Percentiles rank a stretch among this genome's conserved stretches.
Conservation (phyloP, 1,284 basidiomycete species). For the Sanghuangporus weigelae region DNA sequence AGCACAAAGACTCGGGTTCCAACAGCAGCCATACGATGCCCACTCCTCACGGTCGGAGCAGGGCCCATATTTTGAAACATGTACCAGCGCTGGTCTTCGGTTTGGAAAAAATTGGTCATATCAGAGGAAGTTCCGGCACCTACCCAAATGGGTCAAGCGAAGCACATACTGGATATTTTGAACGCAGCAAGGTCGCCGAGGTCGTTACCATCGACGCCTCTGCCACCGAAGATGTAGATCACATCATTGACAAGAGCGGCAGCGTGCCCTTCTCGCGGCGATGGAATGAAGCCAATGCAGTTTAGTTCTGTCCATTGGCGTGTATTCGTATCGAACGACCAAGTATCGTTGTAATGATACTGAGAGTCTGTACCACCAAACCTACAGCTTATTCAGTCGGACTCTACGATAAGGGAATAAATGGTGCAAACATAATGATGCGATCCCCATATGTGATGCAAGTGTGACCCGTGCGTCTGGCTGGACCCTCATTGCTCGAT, state of each 20-base stretch:
- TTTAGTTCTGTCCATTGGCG: constrained; percentile 88
- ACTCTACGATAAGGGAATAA: constrained; percentile 14
- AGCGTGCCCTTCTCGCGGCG: constrained; percentile 94
- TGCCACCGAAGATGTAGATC: constrained; percentile 96
- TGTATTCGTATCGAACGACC: constrained; percentile 87
- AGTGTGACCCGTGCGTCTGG: constrained; percentile 90
- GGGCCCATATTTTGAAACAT: constrained; percentile 99
- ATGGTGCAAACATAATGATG: constrained; percentile 67
- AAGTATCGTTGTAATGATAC: constrained; percentile 99
- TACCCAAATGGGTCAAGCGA: constrained; percentile 1
- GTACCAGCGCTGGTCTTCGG: constrained; percentile 80
- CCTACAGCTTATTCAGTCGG: constrained; percentile 34
- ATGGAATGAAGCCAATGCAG: constrained; percentile 97
- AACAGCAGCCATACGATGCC: constrained; percentile 92
- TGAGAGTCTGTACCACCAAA: constrained; percentile 98
- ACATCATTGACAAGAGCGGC: constrained; percentile 97
- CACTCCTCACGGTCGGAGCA: constrained; percentile 84
- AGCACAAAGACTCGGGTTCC: constrained; percentile 88
- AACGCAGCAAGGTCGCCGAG: constrained; percentile 94
- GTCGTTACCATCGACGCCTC: constrained; percentile 97
- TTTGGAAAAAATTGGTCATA: not conserved
- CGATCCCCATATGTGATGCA: constrained; percentile 84
- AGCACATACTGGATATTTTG: constrained; percentile 83
- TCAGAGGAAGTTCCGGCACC: not conserved
- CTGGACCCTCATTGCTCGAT: constrained; percentile 59